These are phyloP conservation scores for sunflower (Helianthus annuus) DNA, from an alignment of 129 eudicot genomes.

Conservation along the genomic window HanXRQr2.0-SUNRISE NC_035443.2:179460605-179461104, in stretches of 20 bases:
- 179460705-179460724: background rate
- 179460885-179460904: background rate
- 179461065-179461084: too few relatives aligned
- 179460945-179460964: too few relatives aligned
- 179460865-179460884: background rate
- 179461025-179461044: too few relatives aligned
- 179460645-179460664: too few relatives aligned
- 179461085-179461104: too few relatives aligned
- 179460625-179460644: too few relatives aligned
- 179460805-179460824: conserved; percentile 13
- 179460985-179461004: too few relatives aligned
- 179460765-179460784: conserved; percentile 4
- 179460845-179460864: background rate
- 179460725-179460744: background rate
- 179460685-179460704: background rate
- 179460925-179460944: background rate
- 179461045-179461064: too few relatives aligned
- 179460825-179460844: background rate
- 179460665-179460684: background rate
- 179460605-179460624: background rate
- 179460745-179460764: background rate
- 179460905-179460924: background rate
- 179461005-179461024: too few relatives aligned
- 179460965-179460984: too few relatives aligned
- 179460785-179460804: background rate